Conservation (phyloP, 129 eudicot species). For the Oenanthe sinensis region DNA sequence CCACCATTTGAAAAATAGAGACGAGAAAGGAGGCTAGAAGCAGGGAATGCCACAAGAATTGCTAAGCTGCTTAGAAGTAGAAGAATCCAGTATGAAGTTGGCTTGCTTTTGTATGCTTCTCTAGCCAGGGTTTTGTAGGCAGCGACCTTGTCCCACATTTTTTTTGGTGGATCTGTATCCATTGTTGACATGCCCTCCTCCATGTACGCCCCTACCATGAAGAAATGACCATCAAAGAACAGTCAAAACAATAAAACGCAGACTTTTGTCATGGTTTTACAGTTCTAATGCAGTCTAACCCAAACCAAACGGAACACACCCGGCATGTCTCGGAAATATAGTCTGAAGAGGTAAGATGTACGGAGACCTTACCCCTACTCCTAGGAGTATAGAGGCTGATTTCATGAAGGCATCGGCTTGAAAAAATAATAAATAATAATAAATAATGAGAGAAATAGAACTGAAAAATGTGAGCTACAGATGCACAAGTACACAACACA, state of each 20-base stretch:
- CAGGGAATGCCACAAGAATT: slow-evolving; percentile 88
- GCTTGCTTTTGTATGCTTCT: slow-evolving; percentile 55
- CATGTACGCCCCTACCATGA: slow-evolving; percentile 30
- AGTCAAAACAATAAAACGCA: slow-evolving; percentile 11
- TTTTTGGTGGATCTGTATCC: slow-evolving; percentile 24
- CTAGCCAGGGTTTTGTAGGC: slow-evolving; percentile 26
- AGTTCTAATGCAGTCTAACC: background rate
- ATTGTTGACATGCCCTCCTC: slow-evolving; percentile 25
- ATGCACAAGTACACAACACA: too few species aligned
- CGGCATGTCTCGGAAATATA: background rate
- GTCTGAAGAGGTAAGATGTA: background rate
- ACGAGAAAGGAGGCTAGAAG: slow-evolving; percentile 87
- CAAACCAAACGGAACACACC: background rate
- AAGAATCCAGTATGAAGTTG: slow-evolving; percentile 74
- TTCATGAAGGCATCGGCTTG: background rate
- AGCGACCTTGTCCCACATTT: slow-evolving; percentile 26
- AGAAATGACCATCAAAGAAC: slow-evolving; percentile 7
- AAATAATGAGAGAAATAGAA: background rate
- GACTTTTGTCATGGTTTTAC: slow-evolving; percentile 6
- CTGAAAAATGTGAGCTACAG: too few species aligned
- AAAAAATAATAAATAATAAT: background rate
- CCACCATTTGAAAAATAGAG: slow-evolving; percentile 80
- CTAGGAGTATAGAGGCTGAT: background rate
- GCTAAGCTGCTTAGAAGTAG: slow-evolving; percentile 46
- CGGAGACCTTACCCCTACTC: background rate